Evolutionary conservation across 495 filamentous ascomycete species (phyloP).

Genomic region (Hypomontagnella monticulosa): DNA sequence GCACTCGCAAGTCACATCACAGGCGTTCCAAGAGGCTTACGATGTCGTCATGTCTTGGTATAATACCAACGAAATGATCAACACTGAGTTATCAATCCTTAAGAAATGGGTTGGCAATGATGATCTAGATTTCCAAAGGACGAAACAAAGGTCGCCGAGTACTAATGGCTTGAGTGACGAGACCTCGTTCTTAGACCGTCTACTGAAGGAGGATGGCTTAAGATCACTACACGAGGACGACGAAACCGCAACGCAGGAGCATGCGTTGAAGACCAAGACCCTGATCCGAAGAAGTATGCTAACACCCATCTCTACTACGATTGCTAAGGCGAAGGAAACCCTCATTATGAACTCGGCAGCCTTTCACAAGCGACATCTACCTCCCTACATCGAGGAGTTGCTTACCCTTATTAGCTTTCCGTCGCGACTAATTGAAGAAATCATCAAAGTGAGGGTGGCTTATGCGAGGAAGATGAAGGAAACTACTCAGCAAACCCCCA

Average conservation of each 20-base stretch:
- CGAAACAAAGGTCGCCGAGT: conserved; percentile 60
- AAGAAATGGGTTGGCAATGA: conserved; percentile 97
- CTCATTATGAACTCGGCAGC: conserved; percentile 85
- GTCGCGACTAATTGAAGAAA: conserved; percentile 93
- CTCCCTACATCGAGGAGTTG: conserved; percentile 96
- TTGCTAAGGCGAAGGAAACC: conserved; percentile 91
- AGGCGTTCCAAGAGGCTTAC: conserved; percentile 78
- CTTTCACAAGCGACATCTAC: conserved; percentile 90
- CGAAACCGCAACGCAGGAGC: conserved; percentile 46
- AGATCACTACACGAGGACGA: conserved; percentile 87
- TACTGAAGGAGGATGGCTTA: conserved; percentile 96
- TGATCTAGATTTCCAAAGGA: conserved; percentile 87
- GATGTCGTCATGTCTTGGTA: conserved; percentile 94
- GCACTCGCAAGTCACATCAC: conserved; percentile 76
- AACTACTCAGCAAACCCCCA: conserved; percentile 78
- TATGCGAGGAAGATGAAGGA: conserved; percentile 97
- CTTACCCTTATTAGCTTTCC: conserved; percentile 97
- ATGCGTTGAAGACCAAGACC: conserved; percentile 46
- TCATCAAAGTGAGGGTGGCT: conserved; percentile 90
- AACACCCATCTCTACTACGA: conserved; percentile 80
- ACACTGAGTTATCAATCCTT: conserved; percentile 87
- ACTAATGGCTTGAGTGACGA: conserved; percentile 82
- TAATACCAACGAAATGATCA: conserved; percentile 97
- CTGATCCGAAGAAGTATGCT: conserved; percentile 76
- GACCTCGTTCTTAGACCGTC: conserved; percentile 91